Evolutionary conservation across 2,329 filamentous ascomycete genomes (phyloP), one percentile per base, ranked within the genome.

Genomic region (Aspergillus sp.): DNA sequence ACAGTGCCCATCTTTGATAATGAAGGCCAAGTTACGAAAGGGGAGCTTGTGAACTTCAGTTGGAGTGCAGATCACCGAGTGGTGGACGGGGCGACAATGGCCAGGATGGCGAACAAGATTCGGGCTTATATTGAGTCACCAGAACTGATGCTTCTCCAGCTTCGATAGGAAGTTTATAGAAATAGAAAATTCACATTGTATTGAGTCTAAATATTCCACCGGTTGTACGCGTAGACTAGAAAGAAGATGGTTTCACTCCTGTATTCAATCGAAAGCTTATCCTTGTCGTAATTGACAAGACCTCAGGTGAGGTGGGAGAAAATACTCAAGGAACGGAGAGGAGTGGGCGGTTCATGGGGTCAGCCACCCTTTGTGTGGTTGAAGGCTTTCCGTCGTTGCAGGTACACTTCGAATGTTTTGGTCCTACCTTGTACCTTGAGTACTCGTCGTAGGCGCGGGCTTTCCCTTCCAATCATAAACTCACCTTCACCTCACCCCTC

Each of bases 31-130:
- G 77, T 97, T 11, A 80, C 92, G 11, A 85, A 83, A 73, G 89
- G 85, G 70, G 87, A 95, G 65, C 82, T 95, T 55, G 87, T 87
- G 68, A 91, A 95, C 67, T 90, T 97, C 63, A 97, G 92, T 73
- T 97, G 93, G 93, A 93, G 89, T 70, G 93, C 93, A 5, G 92
- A 97, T 72, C 94, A 99, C 73, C 80, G 94, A 17, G 89, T 97
- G 49, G 85, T 97, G 44, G 94, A 99, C 73, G 94, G 94, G 2
- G 93, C 93, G 44, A 96, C 92, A 54, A 90, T 96, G 82, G 94
- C 94, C 17, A 82, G 92, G 60, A 93, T 93, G 69, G 91, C 90
- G 11, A 90, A 92, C 64, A 81, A 87, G 56, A 88, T 97, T 19
- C 84, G 85, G 62, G 78, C 79, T 47, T 84, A 89, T 61, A 82